Conservation (phyloP, 1,139 yeast species). For the Hyphopichia burtonii region DNA sequence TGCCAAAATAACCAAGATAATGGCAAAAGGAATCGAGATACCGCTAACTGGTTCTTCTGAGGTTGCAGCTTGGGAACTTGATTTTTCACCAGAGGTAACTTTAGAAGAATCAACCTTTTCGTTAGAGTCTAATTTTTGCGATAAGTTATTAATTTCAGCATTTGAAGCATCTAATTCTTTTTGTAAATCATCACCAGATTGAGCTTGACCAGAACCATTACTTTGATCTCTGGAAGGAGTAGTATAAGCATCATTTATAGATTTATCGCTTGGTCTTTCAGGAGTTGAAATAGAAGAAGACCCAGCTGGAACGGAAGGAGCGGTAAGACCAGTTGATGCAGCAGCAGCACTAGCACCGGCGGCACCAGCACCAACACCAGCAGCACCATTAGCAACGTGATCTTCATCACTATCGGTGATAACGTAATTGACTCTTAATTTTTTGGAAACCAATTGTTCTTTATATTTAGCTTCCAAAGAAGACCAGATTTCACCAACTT, state of each 20-base stretch:
- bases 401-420: slow-evolving; percentile 27
- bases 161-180: slow-evolving; percentile 39
- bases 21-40: slow-evolving; percentile 52
- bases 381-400: slow-evolving; percentile 14
- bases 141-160: slow-evolving; percentile 41
- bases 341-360: slow-evolving; percentile 14
- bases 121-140: slow-evolving; percentile 40
- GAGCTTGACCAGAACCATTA: slow-evolving; percentile 8
- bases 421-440: slow-evolving; percentile 73
- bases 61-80: slow-evolving; percentile 10
- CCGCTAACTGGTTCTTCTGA: slow-evolving; percentile 41
- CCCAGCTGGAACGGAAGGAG: slow-evolving; percentile 14
- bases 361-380: slow-evolving; percentile 13
- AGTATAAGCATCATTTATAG: slow-evolving; percentile 7
- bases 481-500: slow-evolving; percentile 73
- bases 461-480: slow-evolving; percentile 64
- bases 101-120: slow-evolving; percentile 8
- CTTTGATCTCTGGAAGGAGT: slow-evolving; percentile 9
- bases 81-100: slow-evolving; percentile 3
- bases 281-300: slow-evolving; percentile 18
- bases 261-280: slow-evolving; percentile 10
- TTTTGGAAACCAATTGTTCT: slow-evolving; percentile 62
- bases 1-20: slow-evolving; percentile 51
- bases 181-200: slow-evolving; percentile 14
- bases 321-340: slow-evolving; percentile 13